Evolutionary conservation across 805 yeast species (phyloP).

Genomic region (Cyberlindnera xylosilytica): DNA sequence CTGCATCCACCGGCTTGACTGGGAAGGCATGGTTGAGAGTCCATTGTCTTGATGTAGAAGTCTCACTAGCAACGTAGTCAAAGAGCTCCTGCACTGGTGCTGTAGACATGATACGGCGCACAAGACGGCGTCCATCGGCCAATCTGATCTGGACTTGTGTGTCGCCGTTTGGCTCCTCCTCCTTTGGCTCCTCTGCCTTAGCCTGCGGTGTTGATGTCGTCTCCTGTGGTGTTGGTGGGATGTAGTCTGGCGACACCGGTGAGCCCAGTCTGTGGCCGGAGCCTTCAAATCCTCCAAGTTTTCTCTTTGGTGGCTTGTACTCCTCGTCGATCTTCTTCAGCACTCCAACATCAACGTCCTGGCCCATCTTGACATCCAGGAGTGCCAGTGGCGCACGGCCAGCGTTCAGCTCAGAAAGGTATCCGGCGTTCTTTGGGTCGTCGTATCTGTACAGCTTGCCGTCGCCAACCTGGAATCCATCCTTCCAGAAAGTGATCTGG

Average conservation of each 20-base stretch:
- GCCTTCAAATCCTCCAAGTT: conserved; percentile 70
- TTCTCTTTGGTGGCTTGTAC: conserved; percentile 63
- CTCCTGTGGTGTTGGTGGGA: conserved; percentile 15
- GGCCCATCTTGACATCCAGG: conserved; percentile 81
- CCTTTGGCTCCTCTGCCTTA: conserved; percentile 15
- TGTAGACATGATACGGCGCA: conserved; percentile 58
- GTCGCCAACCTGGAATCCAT: conserved; percentile 94
- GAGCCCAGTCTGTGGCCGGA: conserved; percentile 85
- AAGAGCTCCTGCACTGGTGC: conserved; percentile 67
- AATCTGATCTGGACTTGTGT: conserved; percentile 77
- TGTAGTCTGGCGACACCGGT: conserved; percentile 73
- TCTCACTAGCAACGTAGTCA: conserved; percentile 57
- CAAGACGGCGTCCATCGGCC: conserved; percentile 72
- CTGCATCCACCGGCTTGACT: conserved; percentile 62
- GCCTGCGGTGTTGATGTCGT: neutral
- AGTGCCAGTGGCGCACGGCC: conserved; percentile 90
- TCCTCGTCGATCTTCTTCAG: conserved; percentile 77
- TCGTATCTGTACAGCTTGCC: conserved; percentile 85
- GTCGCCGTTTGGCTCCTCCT: conserved; percentile 50
- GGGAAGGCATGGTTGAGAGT: conserved; percentile 81
- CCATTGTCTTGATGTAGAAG: conserved; percentile 43
- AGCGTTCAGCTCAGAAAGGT: conserved; percentile 73
- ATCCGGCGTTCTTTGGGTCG: conserved; percentile 82
- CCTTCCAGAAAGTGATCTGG: conserved; percentile 91
- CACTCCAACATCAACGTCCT: conserved; percentile 91